Evolutionary conservation across 768 basidiomycete genomes (phyloP).

Genomic region (Phlebiopsis flavidoalba): DNA sequence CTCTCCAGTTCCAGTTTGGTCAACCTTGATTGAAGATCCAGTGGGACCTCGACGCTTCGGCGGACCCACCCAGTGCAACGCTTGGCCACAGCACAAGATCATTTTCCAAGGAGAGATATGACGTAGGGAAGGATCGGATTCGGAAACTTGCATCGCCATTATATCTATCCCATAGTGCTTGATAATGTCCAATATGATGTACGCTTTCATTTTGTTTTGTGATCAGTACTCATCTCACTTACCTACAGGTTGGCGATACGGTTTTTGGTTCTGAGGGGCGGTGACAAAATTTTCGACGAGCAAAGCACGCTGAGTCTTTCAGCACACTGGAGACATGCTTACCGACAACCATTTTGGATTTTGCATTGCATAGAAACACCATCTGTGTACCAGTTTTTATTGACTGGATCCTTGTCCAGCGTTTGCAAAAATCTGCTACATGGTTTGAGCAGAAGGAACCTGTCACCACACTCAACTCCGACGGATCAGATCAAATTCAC

Average conservation of each 20-base stretch:
- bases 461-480: background rate
- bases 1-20: no score
- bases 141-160: conserved; percentile 29
- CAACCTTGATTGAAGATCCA: background rate
- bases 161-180: conserved; percentile 41
- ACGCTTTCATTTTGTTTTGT: conserved; percentile 15
- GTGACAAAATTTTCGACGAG: conserved; percentile 39
- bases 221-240: background rate
- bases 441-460: conserved; percentile 33
- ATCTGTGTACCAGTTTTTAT: background rate
- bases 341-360: conserved; percentile 65
- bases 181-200: conserved; percentile 58
- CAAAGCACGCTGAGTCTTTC: conserved; percentile 34
- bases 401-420: conserved; percentile 28
- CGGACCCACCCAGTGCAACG: conserved; percentile 22
- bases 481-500: background rate
- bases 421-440: conserved; percentile 67
- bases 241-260: conserved; percentile 51
- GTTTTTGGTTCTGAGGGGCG: conserved; percentile 60
- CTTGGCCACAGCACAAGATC: conserved; percentile 21
- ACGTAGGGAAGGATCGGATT: conserved; percentile 28
- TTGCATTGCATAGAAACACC: conserved; percentile 11
- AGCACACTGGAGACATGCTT: conserved; percentile 45
- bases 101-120: background rate
- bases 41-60: background rate